Conservation (phyloP, 2,329 filamentous ascomycete genomes). For the Coniosporium tulheliwenetii region DNA sequence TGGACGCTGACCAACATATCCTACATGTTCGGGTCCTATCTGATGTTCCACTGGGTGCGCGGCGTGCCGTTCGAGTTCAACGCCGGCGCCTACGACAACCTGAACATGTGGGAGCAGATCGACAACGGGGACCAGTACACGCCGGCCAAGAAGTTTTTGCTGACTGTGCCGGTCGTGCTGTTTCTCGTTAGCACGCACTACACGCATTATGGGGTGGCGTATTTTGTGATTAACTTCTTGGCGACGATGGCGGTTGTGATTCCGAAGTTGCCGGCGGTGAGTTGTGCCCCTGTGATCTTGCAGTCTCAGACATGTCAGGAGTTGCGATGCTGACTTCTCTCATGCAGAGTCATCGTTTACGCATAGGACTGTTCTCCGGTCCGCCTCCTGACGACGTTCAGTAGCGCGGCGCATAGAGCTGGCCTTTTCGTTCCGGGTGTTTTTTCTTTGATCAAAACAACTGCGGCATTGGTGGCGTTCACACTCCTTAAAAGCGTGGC, state of each 20-base stretch:
- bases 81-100: conserved; percentile 91
- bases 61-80: conserved; percentile 99
- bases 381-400: too few species aligned
- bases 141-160: conserved; percentile 93
- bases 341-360: too few species aligned
- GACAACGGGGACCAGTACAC: conserved; percentile 98
- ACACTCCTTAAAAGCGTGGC: too few species aligned
- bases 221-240: conserved; percentile 94
- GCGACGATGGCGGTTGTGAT: conserved; percentile 87
- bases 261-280: conserved; percentile 86
- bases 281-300: conserved; percentile 20
- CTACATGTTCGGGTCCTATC: conserved; percentile 96
- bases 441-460: too few species aligned
- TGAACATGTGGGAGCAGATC: conserved; percentile 99
- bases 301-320: too few species aligned
- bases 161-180: conserved; percentile 83
- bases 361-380: too few species aligned
- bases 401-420: too few species aligned
- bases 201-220: conserved; percentile 92
- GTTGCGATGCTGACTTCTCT: too few species aligned
- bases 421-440: too few species aligned
- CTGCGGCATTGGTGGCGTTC: too few species aligned
- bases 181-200: conserved; percentile 98
- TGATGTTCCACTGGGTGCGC: conserved; percentile 99
- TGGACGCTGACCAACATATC: conserved; percentile 98